These are phyloP conservation scores for Prunus campanulata DNA, from an alignment of 306 rosid genomes.

Conservation along the genomic window DNA sequence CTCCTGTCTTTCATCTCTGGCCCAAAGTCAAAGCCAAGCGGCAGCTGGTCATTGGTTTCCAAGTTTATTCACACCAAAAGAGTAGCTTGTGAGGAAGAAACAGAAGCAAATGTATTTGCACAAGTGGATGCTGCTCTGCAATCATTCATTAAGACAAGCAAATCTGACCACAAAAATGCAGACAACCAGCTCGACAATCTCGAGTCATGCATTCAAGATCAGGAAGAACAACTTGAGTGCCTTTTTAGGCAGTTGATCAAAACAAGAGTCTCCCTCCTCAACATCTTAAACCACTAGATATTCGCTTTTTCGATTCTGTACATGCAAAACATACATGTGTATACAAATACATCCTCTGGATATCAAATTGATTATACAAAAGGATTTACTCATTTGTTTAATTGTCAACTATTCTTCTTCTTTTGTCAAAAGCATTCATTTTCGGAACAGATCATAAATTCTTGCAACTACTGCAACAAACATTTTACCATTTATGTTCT, in stretches of 20 bases:
- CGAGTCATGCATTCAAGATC: slow-evolving; percentile 25
- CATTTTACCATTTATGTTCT: background rate
- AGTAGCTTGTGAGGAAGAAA: background rate
- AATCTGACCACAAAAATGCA: background rate
- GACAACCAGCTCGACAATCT: slow-evolving; percentile 9
- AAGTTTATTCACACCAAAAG: background rate
- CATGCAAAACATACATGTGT: background rate
- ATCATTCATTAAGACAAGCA: background rate
- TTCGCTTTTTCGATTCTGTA: background rate
- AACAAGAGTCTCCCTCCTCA: slow-evolving; percentile 32
- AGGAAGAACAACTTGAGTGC: slow-evolving; percentile 20
- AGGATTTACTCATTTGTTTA: no score
- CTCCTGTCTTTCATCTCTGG: slow-evolving; percentile 21
- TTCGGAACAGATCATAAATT: no score
- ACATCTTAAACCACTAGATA: slow-evolving; percentile 26
- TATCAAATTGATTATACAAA: background rate
- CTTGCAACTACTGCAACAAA: no score
- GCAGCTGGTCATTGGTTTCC: slow-evolving; percentile 20
- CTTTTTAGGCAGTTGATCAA: slow-evolving; percentile 26
- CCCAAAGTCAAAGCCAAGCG: slow-evolving; percentile 17
- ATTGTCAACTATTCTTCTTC: no score
- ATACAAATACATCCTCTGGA: background rate
- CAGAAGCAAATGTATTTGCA: slow-evolving; percentile 4
- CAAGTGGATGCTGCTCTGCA: background rate
- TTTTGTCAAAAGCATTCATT: no score